These are phyloP conservation scores for Neoboletus brunneissimus DNA, from an alignment of 768 basidiomycete species.

Conservation along the genomic window DNA sequence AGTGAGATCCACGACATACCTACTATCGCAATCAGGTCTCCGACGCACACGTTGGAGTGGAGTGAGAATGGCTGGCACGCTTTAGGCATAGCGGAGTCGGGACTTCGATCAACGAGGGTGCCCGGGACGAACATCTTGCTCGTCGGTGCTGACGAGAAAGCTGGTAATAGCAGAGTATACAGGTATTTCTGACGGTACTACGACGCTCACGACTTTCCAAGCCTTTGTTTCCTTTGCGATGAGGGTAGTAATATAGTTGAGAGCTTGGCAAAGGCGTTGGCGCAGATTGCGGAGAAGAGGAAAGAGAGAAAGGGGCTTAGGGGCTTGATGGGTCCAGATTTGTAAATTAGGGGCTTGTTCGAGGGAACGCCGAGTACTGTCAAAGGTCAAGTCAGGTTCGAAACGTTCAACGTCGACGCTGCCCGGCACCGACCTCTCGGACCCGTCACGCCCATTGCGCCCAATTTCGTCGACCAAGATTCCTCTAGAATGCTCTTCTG, in stretches of 20 bases:
- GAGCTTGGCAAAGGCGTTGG: not conserved
- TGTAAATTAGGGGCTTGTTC: not conserved
- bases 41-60: constrained; percentile 18
- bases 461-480: not conserved
- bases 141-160: not conserved
- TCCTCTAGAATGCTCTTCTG: constrained; percentile 78
- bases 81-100: not conserved
- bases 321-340: not conserved
- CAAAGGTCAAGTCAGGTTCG: not conserved
- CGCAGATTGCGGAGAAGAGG: not conserved
- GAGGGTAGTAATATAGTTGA: not conserved
- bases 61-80: constrained; percentile 12
- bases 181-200: not conserved
- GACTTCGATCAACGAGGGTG: not conserved
- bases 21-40: constrained; percentile 23
- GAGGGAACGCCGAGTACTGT: not conserved
- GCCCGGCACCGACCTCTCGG: not conserved
- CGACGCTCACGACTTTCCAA: not conserved
- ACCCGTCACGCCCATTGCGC: not conserved
- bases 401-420: too few relatives aligned
- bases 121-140: constrained; percentile 5
- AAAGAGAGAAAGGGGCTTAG: not conserved
- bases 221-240: not conserved
- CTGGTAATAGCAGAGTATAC: not conserved
- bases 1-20: constrained; percentile 10